Evolutionary conservation across 2,329 filamentous ascomycete species (phyloP), one percentile per base, ranked within the genome.

Genomic region (Neoarthrinium moseri): DNA sequence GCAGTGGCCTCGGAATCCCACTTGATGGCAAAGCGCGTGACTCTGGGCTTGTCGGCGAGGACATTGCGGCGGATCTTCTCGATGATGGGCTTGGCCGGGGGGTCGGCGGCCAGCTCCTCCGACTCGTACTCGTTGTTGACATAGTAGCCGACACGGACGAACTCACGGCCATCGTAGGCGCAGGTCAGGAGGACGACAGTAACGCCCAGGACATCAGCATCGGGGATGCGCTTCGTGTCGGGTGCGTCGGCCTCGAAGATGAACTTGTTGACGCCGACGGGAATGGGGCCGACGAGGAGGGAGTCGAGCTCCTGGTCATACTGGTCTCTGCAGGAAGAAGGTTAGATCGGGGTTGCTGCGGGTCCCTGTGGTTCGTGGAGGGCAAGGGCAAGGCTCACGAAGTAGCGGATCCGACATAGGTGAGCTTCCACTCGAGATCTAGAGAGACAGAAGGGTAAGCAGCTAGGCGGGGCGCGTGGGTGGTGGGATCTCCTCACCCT

Each of bases 371-470:
- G 59, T 58, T 45, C 54, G 24, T 49, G 52, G 32, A 42, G 17
- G 46, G 51, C 47, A 61, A 51, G 51, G 43, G 44, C 13, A 56
- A 78, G n/a, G n/a, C 87, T 75, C 78, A 95, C 88, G 90, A 96
- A 47, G 92, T 97, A 53, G 95, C 94, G 58, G 94, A 99, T 62
- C 94, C 95, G 64, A 99, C 94, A 61, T 99, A 99, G 67, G 91
- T 99, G 61, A 99, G 78, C 73, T 99, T 99, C 94, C 94, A 99
- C 73, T 99, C 94, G 51, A 99, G 84, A 72, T 99, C 94, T 95
- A 60, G 26, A 29, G 7, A 34, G 18, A 27, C 17, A 35, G n/a
- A 4, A 6, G 15, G 46, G 44, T 57, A 36, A 53, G 49, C 42
- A 22, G 22, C 29, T 11, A 32, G 22, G 20, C 13, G 17, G 22